Evolutionary conservation across 768 basidiomycete genomes (phyloP).

Genomic region (Saitozyma sp.): DNA sequence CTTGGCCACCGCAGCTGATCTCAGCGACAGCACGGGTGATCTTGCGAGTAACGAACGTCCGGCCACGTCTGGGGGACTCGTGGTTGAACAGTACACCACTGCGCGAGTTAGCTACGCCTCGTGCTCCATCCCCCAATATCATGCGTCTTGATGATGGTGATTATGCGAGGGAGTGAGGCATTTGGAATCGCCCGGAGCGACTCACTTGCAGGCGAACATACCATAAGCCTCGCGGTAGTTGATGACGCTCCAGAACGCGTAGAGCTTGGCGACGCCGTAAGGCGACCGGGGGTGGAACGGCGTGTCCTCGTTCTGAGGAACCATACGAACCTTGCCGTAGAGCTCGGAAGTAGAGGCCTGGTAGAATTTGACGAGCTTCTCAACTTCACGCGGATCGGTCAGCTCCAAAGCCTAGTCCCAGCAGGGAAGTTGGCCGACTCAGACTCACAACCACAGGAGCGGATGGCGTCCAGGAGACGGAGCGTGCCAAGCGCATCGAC

Average conservation of each 20-base stretch:
- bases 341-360: slow-evolving; percentile 90
- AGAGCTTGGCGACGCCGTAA: slow-evolving; percentile 90
- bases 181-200: no score
- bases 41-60: slow-evolving; percentile 95
- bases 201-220: slow-evolving; percentile 96
- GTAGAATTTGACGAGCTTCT: slow-evolving; percentile 94
- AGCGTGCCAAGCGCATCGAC: slow-evolving; percentile 94
- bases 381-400: no score
- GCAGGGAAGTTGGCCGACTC: no score
- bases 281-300: slow-evolving; percentile 98
- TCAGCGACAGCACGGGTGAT: slow-evolving; percentile 90
- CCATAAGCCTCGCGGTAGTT: slow-evolving; percentile 79
- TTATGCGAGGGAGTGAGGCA: no score
- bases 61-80: slow-evolving; percentile 89
- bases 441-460: no score
- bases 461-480: slow-evolving; percentile 88
- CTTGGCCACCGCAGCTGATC: slow-evolving; percentile 83
- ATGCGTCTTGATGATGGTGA: no score
- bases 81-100: slow-evolving; percentile 97
- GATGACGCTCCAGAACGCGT: slow-evolving; percentile 54
- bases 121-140: no score
- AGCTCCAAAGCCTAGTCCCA: no score
- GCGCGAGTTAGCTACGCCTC: no score
- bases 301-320: slow-evolving; percentile 91
- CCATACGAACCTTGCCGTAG: slow-evolving; percentile 94